These are phyloP conservation scores for Lactarius quietus DNA, from an alignment of 768 basidiomycete species.

Conservation along the genomic window DNA sequence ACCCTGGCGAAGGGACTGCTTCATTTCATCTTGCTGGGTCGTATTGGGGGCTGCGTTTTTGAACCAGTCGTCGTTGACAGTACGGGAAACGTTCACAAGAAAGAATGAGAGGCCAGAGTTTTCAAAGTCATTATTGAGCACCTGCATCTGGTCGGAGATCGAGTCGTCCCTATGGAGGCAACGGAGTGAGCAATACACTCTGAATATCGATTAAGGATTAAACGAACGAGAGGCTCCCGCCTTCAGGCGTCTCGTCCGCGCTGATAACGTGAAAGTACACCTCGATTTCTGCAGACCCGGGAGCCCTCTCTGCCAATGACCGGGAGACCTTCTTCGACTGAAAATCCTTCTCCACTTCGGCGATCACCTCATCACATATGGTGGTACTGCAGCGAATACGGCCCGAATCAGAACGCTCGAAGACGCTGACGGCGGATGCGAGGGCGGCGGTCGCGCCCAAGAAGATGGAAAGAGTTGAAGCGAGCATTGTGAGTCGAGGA, in stretches of 20 bases:
- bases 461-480: constrained; percentile 31
- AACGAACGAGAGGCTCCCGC: constrained; percentile 44
- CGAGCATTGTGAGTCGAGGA: constrained; percentile 8
- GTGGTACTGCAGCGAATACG: neutral
- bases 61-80: constrained; percentile 48
- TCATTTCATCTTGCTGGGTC: constrained; percentile 45
- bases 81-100: constrained; percentile 43
- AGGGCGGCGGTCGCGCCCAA: constrained; percentile 31
- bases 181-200: constrained; percentile 1
- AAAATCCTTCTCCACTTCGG: constrained; percentile 42
- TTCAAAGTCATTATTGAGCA: constrained; percentile 43
- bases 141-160: constrained; percentile 41
- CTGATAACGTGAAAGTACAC: constrained; percentile 47
- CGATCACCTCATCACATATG: constrained; percentile 37
- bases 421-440: constrained; percentile 27
- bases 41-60: constrained; percentile 37
- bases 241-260: constrained; percentile 36
- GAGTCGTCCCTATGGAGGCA: constrained; percentile 31
- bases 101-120: constrained; percentile 38
- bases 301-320: constrained; percentile 6
- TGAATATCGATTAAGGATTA: neutral
- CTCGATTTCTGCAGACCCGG: constrained; percentile 30
- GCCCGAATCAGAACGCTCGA: constrained; percentile 25
- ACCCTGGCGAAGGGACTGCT: constrained; percentile 43
- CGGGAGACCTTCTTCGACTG: constrained; percentile 36